Conservation (phyloP, 495 filamentous ascomycete species). For the Neurospora sublineolata region DNA sequence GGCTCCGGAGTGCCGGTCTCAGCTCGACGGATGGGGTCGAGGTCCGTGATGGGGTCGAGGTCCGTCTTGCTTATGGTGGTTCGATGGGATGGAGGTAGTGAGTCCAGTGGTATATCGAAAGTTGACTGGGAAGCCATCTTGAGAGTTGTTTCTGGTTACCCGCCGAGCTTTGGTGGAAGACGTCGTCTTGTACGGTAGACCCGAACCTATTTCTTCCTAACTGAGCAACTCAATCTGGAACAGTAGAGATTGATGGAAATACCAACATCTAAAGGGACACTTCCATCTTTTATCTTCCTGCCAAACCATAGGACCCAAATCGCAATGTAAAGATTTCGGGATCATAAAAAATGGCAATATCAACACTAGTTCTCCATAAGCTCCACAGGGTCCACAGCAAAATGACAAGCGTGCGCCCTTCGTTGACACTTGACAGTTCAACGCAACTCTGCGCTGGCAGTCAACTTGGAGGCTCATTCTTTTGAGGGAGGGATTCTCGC, state of each 20-base stretch:
- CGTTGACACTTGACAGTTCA: not conserved
- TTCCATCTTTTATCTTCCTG: not conserved
- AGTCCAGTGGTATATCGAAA: not conserved
- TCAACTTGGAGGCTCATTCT: not conserved
- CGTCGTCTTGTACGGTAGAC: not conserved
- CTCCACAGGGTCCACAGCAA: not conserved
- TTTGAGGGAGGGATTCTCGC: not conserved
- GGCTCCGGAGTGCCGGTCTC: not conserved
- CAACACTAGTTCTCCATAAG: not conserved
- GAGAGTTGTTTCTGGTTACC: not conserved
- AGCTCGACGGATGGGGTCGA: not conserved
- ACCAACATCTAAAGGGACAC: not conserved
- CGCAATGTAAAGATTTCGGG: not conserved
- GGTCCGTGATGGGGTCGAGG: not conserved
- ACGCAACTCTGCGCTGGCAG: not conserved
- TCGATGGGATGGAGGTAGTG: not conserved
- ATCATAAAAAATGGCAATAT: not conserved
- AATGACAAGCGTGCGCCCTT: not conserved
- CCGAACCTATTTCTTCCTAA: not conserved
- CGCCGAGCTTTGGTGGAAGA: not conserved
- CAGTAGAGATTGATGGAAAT: not conserved
- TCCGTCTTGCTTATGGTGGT: not conserved
- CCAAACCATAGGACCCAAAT: not conserved
- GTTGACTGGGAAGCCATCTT: not conserved
- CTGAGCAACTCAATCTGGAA: not conserved